Evolutionary conservation across 768 basidiomycete species (phyloP), one percentile per base, ranked within the genome.

Genomic region (Tylopilus intermedius): DNA sequence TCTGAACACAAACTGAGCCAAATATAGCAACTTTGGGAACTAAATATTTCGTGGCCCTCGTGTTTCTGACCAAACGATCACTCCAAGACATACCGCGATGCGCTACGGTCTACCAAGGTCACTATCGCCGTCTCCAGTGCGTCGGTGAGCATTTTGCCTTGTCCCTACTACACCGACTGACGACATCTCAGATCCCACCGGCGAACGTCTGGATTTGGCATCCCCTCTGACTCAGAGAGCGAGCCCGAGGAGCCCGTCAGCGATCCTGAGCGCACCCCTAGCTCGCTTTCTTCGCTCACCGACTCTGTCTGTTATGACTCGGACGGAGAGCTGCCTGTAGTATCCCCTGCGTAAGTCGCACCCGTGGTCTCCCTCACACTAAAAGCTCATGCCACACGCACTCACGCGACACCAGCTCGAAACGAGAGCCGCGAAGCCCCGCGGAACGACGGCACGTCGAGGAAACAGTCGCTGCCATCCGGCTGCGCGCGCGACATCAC

Each of bases 91-190:
- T 15, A 51, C 55, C 24, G 33, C 57, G 30, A 83, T 83, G 82
- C 73, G 78, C 44, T 83, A 81, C 62, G 71, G 76, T 58, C 74
- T 76, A 39, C 81, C 79, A 21, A 74, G 79, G 54, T 79, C 79
- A 4, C 62, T 69, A 1, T 79, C 81, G 5, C 74, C 77, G 9
- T 79, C 79, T 0, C 79, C 79, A 27, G 74, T 67, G 9, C 67
- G 73, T 60, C 69, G 70, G 75, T 77, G 46, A 39, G 52, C 30
- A 13, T 5, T 27, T 27, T 40, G 1, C 8, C 64, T 60, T 30
- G 58, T 62, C 53, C 51, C 52, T 10, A 15, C 11, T 14, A 15
- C 33, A 8, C 49, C 49, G 32, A 58, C 11, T n/a, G 5, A 58
- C 13, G 15, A 8, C 27, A 6, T 21, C 30, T 27, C 32, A 64